Conservation (phyloP, 345 rosid species). For the Dovyalis caffra region DNA sequence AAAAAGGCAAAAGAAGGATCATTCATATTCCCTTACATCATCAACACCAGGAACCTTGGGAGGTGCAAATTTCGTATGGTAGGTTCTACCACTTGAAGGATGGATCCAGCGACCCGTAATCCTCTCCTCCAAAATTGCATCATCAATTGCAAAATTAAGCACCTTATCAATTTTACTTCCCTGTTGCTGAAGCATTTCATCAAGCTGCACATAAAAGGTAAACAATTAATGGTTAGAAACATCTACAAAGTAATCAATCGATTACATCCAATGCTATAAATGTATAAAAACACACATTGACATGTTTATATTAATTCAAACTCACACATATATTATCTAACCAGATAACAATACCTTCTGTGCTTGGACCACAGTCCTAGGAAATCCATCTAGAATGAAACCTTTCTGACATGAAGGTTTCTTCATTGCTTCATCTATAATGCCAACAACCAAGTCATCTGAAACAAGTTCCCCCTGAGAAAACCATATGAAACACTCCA, state of each 20-base stretch:
- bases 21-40: constrained; percentile 59
- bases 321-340: not conserved
- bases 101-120: constrained; percentile 98
- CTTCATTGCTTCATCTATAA: constrained; percentile 92
- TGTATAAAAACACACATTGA: not conserved
- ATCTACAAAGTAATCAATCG: not conserved
- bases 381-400: constrained; percentile 95
- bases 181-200: constrained; percentile 83
- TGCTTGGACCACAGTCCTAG: constrained; percentile 89
- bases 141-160: constrained; percentile 83
- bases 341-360: constrained; percentile 50
- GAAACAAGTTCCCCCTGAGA: constrained; percentile 90
- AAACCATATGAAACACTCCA: constrained; percentile 13
- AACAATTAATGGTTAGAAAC: constrained; percentile 12
- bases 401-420: constrained; percentile 91
- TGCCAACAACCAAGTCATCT: constrained; percentile 91
- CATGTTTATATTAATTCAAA: not conserved
- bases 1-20: constrained; percentile 7
- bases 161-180: constrained; percentile 79
- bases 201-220: constrained; percentile 55
- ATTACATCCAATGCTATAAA: not conserved
- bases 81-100: constrained; percentile 92
- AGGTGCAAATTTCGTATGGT: constrained; percentile 85
- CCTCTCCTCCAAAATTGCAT: constrained; percentile 89
- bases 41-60: constrained; percentile 75